phyloP scores from a whole-genome alignment of 164 flowering plant species.

The Magnolia changhungtana region DNA sequence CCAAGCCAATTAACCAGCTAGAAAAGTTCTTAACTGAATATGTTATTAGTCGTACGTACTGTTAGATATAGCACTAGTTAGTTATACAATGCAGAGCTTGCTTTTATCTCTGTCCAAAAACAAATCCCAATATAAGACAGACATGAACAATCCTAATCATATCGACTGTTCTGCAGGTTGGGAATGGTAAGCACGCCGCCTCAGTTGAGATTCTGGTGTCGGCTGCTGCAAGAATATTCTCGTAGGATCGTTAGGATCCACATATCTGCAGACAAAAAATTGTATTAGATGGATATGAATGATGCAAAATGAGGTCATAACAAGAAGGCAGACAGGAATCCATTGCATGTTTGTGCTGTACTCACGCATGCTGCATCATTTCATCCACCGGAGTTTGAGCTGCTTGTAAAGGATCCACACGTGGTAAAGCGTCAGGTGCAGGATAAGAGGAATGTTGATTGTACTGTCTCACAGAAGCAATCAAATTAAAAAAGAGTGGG shows the following conservation, averaged over 20 bases:
- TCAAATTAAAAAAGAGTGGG: conserved; percentile 80
- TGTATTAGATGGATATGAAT: background rate
- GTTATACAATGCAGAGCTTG: no score
- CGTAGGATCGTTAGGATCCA: conserved; percentile 95
- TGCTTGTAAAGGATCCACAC: conserved; percentile 78
- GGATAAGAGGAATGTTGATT: conserved; percentile 35
- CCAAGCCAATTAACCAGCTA: no score
- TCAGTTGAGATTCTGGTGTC: conserved; percentile 58
- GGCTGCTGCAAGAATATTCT: conserved; percentile 93
- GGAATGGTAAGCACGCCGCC: conserved; percentile 79
- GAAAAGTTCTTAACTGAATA: no score
- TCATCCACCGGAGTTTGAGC: conserved; percentile 94
- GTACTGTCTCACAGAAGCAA: conserved; percentile 66
- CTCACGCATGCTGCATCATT: conserved; percentile 99
- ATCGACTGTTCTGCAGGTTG: conserved; percentile 33
- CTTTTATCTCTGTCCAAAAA: no score
- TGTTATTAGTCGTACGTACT: no score
- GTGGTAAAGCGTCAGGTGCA: conserved; percentile 32
- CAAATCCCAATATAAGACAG: background rate
- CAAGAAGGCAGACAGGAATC: background rate
- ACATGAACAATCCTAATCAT: background rate
- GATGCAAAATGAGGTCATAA: background rate
- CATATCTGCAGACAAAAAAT: conserved; percentile 56
- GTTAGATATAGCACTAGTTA: no score
- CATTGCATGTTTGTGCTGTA: conserved; percentile 6